Base-by-base conservation (phyloP, 352 stramenopile genomes). In the Globisporangium takayamanum region DNA sequence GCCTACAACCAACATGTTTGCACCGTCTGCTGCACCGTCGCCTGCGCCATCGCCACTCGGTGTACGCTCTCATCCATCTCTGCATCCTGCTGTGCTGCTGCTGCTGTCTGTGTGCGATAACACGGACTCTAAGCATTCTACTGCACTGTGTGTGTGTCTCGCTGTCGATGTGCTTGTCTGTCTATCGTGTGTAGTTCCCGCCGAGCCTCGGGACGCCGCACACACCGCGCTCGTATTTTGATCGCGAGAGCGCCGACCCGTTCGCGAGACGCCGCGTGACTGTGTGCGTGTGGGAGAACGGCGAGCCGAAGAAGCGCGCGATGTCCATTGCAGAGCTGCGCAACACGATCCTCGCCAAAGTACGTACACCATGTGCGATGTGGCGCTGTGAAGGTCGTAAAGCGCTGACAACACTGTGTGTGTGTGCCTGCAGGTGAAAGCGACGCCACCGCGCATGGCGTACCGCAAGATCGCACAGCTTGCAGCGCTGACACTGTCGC, bases 251-350 rank as follows among this genome's bases (percentile, higher is more conserved):
- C 45, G 56, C 51, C 20, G 76, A 87, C 12, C 73, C 78, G 26
- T 82, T 90, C 51, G 66, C 76, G 33, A 73, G 78, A 50, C 76
- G 84, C 47, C 79, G 80, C 25, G 76, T 93, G 15, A 90, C 72
- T 26, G 84, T 93, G 11, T 89, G 79, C 41, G 74, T 93, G 0
- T 93, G 84, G 84, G 81, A 90, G 60, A 70, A 85, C 46, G 80
- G 81, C 0, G 60, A 79, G 28, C 72, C 79, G 6, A 74, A 74
- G 20, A 93, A 93, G 63, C 73, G 76, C 41, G 73, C 76, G n/a
- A 90, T 93, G 80, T 83, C 84, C 3, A 87, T 93, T 44, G 78
- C 81, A 2, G 84, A 93, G 58, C 67, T 93, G 50, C 81, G 84
- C 30, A 87, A 84, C 72, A 85, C 78, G 55, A 91, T 93, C 55